phyloP scores from a whole-genome alignment of 1,284 basidiomycete genomes.

The Amylostereum areolatum region DNA sequence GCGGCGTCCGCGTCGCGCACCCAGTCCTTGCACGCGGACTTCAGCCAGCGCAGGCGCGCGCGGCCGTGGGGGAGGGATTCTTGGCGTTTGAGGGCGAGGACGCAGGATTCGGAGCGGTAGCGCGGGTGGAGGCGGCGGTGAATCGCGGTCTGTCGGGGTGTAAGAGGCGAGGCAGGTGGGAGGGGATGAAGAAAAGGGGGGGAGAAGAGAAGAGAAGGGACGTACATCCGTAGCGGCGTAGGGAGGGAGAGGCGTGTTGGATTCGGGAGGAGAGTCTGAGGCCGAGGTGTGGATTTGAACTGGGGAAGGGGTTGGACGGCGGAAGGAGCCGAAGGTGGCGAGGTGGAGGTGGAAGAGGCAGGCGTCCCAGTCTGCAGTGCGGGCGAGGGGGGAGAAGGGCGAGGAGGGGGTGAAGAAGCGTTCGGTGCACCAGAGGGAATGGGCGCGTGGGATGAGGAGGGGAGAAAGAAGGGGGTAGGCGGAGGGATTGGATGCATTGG shows the following conservation, averaged over 20 bases:
- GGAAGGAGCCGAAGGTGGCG: slow-evolving; percentile 38
- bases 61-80: slow-evolving; percentile 24
- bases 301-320: not conserved
- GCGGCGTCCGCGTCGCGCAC: not conserved
- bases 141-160: slow-evolving; percentile 26
- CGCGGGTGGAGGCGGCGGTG: slow-evolving; percentile 38
- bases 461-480: slow-evolving; percentile 38
- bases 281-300: too few species aligned
- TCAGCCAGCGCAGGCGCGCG: slow-evolving; percentile 26
- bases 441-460: slow-evolving; percentile 39
- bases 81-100: slow-evolving; percentile 39
- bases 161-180: too few species aligned
- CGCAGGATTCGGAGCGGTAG: slow-evolving; percentile 50
- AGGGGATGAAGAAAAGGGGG: too few species aligned
- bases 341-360: slow-evolving; percentile 68
- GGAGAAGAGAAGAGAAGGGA: slow-evolving; percentile 6
- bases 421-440: slow-evolving; percentile 60
- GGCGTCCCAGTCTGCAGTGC: slow-evolving; percentile 52
- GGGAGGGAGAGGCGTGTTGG: too few species aligned
- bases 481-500: slow-evolving; percentile 23
- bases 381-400: slow-evolving; percentile 28
- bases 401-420: slow-evolving; percentile 33
- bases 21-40: slow-evolving; percentile 24
- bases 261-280: too few species aligned
- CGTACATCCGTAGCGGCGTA: slow-evolving; percentile 5